phyloP scores from a whole-genome alignment of 139 green algal species.

The Micromonas commoda region DNA sequence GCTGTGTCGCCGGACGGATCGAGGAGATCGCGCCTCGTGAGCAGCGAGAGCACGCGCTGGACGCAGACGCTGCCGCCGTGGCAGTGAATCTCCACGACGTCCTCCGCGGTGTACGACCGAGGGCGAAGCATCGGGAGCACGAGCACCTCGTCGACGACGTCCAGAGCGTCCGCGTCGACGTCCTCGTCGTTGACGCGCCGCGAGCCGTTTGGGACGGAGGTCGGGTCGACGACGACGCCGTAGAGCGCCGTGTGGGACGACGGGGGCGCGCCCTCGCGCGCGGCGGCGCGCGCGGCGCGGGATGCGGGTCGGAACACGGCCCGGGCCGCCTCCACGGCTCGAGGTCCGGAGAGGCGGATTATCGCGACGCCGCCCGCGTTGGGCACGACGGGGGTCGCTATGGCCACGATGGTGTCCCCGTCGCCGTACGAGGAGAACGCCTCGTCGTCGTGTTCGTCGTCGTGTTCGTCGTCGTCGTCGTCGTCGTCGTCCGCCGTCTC shows the following conservation, averaged over 20 bases:
- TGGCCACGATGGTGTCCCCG: constrained; percentile 1
- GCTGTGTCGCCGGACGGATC: no score
- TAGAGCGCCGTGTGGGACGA: background rate
- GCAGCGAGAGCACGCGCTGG: constrained; percentile 61
- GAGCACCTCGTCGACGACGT: constrained; percentile 52
- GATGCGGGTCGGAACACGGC: constrained; percentile 11
- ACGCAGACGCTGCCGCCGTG: constrained; percentile 83
- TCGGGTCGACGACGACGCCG: background rate
- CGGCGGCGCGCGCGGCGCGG: background rate
- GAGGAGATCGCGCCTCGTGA: no score
- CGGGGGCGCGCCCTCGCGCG: background rate
- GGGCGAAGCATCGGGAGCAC: constrained; percentile 69
- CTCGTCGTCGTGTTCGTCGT: no score
- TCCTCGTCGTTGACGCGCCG: background rate
- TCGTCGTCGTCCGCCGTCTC: no score
- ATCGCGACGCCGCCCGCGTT: constrained; percentile 10
- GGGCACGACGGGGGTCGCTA: constrained; percentile 11
- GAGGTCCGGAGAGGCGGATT: constrained; percentile 5
- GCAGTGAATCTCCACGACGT: constrained; percentile 92
- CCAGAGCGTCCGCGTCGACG: background rate
- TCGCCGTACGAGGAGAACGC: background rate
- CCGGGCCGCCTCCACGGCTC: background rate
- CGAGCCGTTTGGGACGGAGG: no score
- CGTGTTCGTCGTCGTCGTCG: no score
- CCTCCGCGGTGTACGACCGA: constrained; percentile 87